Base-by-base conservation (phyloP, 371 early-diverging fungal species). In the Rhizomucor pusillus region DNA sequence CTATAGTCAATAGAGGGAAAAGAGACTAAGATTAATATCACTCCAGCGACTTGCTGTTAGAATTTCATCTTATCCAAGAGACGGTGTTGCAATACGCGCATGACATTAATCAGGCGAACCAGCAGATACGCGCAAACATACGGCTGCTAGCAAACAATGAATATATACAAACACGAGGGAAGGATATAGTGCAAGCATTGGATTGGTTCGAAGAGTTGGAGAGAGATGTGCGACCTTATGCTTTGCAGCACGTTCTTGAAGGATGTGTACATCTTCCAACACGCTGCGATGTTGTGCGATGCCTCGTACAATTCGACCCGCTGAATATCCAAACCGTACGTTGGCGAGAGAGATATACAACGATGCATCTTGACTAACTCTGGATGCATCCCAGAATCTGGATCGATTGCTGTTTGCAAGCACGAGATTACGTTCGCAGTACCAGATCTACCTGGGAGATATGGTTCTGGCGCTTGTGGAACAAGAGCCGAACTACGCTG, bases 221-320 rank as follows among this genome's bases (percentile, higher is more conserved):
- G 33, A 18, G 48, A 12, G 47, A 59, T 18, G 54, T 12, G 19
- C 33, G 56, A 12, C 45, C 39, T 20, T 34, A 34, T 36, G 29
- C 40, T 29, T 20, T 37, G 18, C 46, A 50, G 1, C 47, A 56
- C 51, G 33, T 75, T 6, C 22, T 65, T 19, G 64, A 71, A 57
- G 75, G 69, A 1, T 63, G 65, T 29, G 51, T 75, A 11, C 61
- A 69, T 47, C 34, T 75, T 11, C 29, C 62, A 43, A 75, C 75
- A 19, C 59, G 75, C 1, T 57, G 62, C 18, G 66, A 62, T 0
- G 29, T 75, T 0, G 46, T 69, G 12, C 43, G 50, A 39, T 52
- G 58, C n/a, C 39, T 74, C 5, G 40, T 46, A 6, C 54, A 50
- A 37, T 16, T 58, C 33, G 47, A 64, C 18, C 54, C 57, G 13